Percentiles rank a stretch among this genome's conserved stretches.
phyloP scores from a whole-genome alignment of 2,329 filamentous ascomycete species.

The Paramyrothecium roridum region DNA sequence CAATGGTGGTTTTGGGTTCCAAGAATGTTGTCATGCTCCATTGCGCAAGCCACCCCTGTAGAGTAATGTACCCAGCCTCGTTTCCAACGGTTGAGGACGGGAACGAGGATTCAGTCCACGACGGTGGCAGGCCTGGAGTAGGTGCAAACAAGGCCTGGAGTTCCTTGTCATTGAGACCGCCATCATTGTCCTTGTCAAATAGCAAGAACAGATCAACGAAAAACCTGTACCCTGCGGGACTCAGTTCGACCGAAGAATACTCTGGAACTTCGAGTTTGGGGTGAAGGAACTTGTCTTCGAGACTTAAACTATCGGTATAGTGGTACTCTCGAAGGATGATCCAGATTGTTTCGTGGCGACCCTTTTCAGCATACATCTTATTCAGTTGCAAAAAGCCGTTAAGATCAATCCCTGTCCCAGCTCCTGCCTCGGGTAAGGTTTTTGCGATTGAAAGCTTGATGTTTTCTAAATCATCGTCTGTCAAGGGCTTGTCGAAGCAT shows the following conservation, averaged over 20 bases:
- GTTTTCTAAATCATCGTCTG: constrained; percentile 77
- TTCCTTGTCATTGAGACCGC: constrained; percentile 83
- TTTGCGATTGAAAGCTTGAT: constrained; percentile 87
- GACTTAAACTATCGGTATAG: constrained; percentile 90
- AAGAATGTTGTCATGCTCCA: constrained; percentile 99
- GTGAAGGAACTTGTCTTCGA: constrained; percentile 87
- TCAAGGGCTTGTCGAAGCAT: constrained; percentile 86
- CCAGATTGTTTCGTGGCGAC: constrained; percentile 97
- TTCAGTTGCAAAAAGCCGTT: constrained; percentile 86
- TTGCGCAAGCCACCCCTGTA: constrained; percentile 97
- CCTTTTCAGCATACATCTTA: constrained; percentile 95
- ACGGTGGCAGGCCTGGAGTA: constrained; percentile 81
- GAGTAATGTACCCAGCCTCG: constrained; percentile 89
- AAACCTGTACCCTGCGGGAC: constrained; percentile 91
- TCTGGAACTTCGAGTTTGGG: constrained; percentile 94
- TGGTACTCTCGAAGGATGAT: constrained; percentile 92
- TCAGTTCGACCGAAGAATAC: constrained; percentile 88
- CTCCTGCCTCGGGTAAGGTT: constrained; percentile 57
- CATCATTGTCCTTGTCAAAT: constrained; percentile 97
- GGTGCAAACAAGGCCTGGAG: constrained; percentile 85
- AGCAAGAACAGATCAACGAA: constrained; percentile 95
- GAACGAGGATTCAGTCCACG: constrained; percentile 86
- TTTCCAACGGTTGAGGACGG: constrained; percentile 93
- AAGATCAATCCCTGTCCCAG: constrained; percentile 72
- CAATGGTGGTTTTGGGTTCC: constrained; percentile 89